Evolutionary conservation across 2,329 filamentous ascomycete species (phyloP).

Genomic region (Phyllosticta citribraziliensis): DNA sequence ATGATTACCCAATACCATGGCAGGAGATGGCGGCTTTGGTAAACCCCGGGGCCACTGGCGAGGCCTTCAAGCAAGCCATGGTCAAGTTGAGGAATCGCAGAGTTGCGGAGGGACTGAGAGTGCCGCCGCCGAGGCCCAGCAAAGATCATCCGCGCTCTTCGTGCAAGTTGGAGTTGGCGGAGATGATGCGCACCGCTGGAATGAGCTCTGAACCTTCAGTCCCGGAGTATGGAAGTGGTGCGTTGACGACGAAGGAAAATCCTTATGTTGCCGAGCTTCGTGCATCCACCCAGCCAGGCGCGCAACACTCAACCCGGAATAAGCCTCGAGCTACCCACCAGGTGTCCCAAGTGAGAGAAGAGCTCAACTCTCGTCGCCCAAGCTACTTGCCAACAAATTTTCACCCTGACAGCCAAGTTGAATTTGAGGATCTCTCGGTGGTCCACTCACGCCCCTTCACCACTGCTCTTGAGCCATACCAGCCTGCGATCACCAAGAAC

Average conservation of each 20-base stretch:
- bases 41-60: constrained; percentile 3
- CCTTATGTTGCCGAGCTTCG: background rate
- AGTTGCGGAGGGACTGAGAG: background rate
- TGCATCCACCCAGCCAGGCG: background rate
- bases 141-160: background rate
- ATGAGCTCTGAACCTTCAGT: background rate
- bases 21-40: constrained; percentile 2
- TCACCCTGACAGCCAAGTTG: no score
- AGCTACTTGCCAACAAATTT: no score
- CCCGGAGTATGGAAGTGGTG: background rate
- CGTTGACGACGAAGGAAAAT: background rate
- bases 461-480: background rate
- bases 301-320: no score
- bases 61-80: constrained; percentile 5
- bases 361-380: no score
- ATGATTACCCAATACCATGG: background rate
- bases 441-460: background rate
- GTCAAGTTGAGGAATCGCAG: background rate
- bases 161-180: background rate
- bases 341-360: no score
- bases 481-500: background rate
- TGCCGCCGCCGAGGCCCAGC: constrained; percentile 1
- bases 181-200: background rate
- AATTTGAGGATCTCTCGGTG: background rate
- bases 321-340: no score